Evolutionary conservation across 2,329 filamentous ascomycete genomes (phyloP).

Genomic region (Pseudocercospora crystallina): DNA sequence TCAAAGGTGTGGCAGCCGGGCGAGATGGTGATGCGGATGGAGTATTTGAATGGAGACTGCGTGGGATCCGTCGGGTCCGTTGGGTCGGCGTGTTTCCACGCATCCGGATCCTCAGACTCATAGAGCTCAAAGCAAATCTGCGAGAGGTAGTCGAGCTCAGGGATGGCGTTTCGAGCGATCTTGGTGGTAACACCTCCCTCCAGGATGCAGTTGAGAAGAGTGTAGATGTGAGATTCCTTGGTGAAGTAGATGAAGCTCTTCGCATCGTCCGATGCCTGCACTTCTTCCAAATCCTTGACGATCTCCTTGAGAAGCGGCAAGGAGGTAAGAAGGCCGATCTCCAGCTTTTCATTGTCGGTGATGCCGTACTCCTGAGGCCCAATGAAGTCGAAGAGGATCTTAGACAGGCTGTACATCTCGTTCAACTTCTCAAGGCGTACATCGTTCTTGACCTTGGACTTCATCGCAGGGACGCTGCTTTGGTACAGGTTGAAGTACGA

Average conservation of each 20-base stretch:
- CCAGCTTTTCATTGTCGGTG: conserved; percentile 92
- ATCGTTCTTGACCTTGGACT: conserved; percentile 75
- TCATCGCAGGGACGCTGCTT: conserved; percentile 56
- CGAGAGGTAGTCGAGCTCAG: conserved; percentile 93
- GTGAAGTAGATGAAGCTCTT: conserved; percentile 99
- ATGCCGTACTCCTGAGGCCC: conserved; percentile 98
- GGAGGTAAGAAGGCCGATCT: conserved; percentile 92
- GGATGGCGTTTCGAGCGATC: conserved; percentile 91
- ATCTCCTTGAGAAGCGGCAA: conserved; percentile 94
- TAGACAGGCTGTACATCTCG: conserved; percentile 89
- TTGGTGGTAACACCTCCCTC: conserved; percentile 97
- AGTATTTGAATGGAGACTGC: conserved; percentile 70
- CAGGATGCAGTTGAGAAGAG: conserved; percentile 93
- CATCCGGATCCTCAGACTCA: conserved; percentile 74
- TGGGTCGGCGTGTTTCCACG: conserved; percentile 59
- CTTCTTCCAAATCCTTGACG: conserved; percentile 92
- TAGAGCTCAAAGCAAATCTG: conserved; percentile 99
- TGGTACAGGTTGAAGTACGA: conserved; percentile 89
- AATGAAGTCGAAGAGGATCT: conserved; percentile 96
- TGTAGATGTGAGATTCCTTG: conserved; percentile 98
- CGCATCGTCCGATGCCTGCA: conserved; percentile 89
- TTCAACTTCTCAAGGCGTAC: conserved; percentile 82
- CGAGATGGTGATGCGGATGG: conserved; percentile 91
- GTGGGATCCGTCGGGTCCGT: conserved; percentile 15
- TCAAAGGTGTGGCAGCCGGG: conserved; percentile 97